Evolutionary conservation across 345 rosid species (phyloP).

Genomic region (Linum lewisii): DNA sequence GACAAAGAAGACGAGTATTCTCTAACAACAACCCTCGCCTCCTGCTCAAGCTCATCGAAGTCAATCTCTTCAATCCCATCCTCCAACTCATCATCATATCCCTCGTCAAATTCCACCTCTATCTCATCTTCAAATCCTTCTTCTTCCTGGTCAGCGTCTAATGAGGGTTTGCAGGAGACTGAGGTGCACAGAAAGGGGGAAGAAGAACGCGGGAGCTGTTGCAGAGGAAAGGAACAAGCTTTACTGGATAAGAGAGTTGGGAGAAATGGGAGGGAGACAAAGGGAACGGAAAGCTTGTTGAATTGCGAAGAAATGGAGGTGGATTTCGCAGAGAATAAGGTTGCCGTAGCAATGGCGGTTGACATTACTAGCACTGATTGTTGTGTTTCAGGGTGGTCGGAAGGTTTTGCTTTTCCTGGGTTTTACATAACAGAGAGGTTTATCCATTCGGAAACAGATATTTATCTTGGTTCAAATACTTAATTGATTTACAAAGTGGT

Average conservation of each 20-base stretch:
- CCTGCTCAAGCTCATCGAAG: slow-evolving; percentile 50
- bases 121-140: slow-evolving; percentile 3
- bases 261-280: background rate
- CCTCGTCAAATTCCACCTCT: background rate
- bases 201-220: background rate
- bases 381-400: background rate
- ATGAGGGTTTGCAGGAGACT: background rate
- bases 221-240: background rate
- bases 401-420: background rate
- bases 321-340: background rate
- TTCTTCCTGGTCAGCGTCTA: slow-evolving; percentile 9
- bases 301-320: background rate
- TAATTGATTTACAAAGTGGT: no score
- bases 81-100: slow-evolving; percentile 7
- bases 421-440: background rate
- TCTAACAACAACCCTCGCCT: slow-evolving; percentile 52
- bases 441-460: background rate
- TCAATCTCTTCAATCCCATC: slow-evolving; percentile 31
- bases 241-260: background rate
- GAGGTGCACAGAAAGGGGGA: background rate
- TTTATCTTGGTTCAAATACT: no score
- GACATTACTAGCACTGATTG: background rate
- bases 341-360: background rate
- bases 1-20: slow-evolving; percentile 56
- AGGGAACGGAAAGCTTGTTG: background rate